A percentile compares a stretch with the other conserved stretches of the same genome.
phyloP scores from a whole-genome alignment of 163 green algal genomes.

The Scenedesmus sp. region DNA sequence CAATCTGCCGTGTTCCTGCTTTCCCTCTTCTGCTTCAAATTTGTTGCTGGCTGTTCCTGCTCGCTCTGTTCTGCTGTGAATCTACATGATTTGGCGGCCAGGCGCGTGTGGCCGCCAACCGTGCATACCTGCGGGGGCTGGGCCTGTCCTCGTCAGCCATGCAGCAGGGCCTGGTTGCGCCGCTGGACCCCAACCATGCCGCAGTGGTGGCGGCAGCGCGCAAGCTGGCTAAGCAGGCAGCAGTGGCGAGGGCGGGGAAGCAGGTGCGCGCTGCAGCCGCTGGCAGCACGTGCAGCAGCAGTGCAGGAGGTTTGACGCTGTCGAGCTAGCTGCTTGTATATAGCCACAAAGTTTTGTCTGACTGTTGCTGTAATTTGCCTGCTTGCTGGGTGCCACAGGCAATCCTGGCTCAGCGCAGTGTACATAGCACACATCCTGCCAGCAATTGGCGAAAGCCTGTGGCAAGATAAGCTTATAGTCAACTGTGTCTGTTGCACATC shows the following conservation, averaged over 20 bases:
- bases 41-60: not conserved
- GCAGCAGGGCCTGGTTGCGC: not conserved
- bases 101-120: constrained; percentile 40
- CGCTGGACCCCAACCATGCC: constrained; percentile 14
- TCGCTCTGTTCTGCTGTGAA: not conserved
- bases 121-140: constrained; percentile 19
- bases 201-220: constrained; percentile 28
- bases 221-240: constrained; percentile 29
- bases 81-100: not conserved
- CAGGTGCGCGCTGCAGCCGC: constrained; percentile 24
- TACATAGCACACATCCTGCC: no score
- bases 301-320: not conserved
- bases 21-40: not conserved
- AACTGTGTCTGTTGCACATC: no score
- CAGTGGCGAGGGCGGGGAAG: constrained; percentile 12
- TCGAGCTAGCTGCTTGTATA: not conserved
- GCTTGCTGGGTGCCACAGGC: not conserved
- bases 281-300: not conserved
- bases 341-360: no score
- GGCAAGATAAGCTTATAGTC: no score
- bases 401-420: not conserved
- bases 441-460: no score
- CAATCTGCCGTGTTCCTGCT: not conserved
- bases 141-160: constrained; percentile 11
- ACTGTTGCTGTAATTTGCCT: no score